Conservation (phyloP, 345 rosid genomes). For the Populus tremula region DNA sequence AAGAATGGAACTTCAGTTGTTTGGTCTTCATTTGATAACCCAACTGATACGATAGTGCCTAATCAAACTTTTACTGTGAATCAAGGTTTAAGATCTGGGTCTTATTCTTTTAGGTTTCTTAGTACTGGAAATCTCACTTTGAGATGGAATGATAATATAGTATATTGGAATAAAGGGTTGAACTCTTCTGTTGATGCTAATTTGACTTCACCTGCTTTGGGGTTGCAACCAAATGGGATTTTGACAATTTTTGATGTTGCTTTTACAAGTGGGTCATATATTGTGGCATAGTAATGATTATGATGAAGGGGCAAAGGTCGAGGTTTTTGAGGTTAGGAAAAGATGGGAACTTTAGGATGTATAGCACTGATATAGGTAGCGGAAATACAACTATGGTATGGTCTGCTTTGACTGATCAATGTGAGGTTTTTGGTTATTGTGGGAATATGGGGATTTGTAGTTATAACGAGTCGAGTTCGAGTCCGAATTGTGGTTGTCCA, state of each 20-base stretch:
- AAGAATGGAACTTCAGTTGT: conserved; percentile 7
- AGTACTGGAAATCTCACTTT: conserved; percentile 46
- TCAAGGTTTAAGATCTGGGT: conserved; percentile 42
- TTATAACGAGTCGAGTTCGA: conserved; percentile 31
- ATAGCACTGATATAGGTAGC: conserved; percentile 35
- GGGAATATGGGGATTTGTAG: conserved; percentile 65
- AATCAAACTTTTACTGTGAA: conserved; percentile 39
- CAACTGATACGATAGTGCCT: conserved; percentile 45
- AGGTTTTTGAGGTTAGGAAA: conserved; percentile 54
- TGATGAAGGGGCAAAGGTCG: conserved; percentile 47
- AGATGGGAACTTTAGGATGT: conserved; percentile 69
- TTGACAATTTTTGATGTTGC: conserved; percentile 40
- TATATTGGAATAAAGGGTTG: conserved; percentile 50
- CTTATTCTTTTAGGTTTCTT: conserved; percentile 41
- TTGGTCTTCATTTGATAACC: conserved; percentile 67
- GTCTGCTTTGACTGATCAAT: conserved; percentile 63
- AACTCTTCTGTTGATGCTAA: conserved; percentile 42
- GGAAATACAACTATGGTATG: conserved; percentile 31
- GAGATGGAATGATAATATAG: conserved; percentile 44
- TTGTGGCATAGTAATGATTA: conserved; percentile 53
- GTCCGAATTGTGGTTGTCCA: conserved; percentile 59
- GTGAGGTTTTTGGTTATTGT: conserved; percentile 62
- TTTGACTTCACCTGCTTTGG: conserved; percentile 45
- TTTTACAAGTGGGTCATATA: conserved; percentile 10
- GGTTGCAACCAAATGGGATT: conserved; percentile 44